Evolutionary conservation across 2,329 filamentous ascomycete species (phyloP).

Genomic region (Raffaelea albimanens): DNA sequence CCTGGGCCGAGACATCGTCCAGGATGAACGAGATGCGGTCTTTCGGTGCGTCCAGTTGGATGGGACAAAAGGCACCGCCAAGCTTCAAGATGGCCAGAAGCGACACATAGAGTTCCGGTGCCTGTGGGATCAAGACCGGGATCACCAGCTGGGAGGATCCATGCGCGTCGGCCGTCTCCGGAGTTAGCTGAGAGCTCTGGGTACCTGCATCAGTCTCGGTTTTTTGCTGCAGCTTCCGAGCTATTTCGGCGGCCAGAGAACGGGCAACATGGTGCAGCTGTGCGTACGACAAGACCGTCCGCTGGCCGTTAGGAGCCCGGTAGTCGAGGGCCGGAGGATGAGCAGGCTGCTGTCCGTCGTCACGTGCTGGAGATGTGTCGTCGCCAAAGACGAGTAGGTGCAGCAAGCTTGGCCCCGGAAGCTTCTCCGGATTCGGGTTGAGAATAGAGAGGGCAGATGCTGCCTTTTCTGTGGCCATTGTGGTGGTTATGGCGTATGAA

Average conservation of each 20-base stretch:
- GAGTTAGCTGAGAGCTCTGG: background rate
- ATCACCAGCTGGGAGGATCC: conserved; percentile 40
- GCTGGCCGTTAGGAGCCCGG: conserved; percentile 35
- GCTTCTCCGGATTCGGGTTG: conserved; percentile 30
- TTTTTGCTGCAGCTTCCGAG: conserved; percentile 6
- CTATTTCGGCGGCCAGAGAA: conserved; percentile 43
- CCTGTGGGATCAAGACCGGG: conserved; percentile 71
- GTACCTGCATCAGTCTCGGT: background rate
- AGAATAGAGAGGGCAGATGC: conserved; percentile 28
- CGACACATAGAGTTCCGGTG: conserved; percentile 65
- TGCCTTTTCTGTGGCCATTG: background rate
- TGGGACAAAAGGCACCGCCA: conserved; percentile 77
- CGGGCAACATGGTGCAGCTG: conserved; percentile 52
- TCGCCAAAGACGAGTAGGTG: conserved; percentile 49
- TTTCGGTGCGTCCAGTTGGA: conserved; percentile 66
- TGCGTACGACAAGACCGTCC: conserved; percentile 46
- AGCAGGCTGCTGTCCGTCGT: conserved; percentile 10
- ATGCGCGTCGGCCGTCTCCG: no score
- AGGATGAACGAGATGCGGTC: conserved; percentile 75
- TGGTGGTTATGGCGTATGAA: background rate
- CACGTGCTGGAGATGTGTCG: background rate
- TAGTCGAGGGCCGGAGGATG: conserved; percentile 52
- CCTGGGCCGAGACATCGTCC: conserved; percentile 59
- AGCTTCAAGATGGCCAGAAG: conserved; percentile 70
- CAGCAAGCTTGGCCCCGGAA: conserved; percentile 35